Evolutionary conservation across 768 basidiomycete genomes (phyloP), one percentile per base, ranked within the genome.

Genomic region (Mycena indigotica): DNA sequence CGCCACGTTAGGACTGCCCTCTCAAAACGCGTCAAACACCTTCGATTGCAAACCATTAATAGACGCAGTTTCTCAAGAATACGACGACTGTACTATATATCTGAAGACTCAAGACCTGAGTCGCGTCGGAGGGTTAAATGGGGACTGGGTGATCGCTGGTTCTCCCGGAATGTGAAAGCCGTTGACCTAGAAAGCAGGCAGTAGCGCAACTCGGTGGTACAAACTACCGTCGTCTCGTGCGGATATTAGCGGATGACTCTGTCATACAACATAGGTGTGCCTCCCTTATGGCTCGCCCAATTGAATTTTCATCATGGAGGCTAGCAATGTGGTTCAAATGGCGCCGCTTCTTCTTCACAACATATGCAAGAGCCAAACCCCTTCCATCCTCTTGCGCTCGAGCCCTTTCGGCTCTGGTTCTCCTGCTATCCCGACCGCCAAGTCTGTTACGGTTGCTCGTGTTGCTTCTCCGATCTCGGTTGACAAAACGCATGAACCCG

Each of bases 401-500:
- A 85, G 82, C 57, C 85, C 88, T 4, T 87, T 88, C 63, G 86
- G 86, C 15, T 77, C 81, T 10, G 72, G 75, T 4, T 72, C 75
- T 53, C 87, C 87, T 26, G 71, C 78, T 6, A 75, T 94, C 26
- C 92, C 93, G 2, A 82, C 72, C 19, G 94, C 93, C 5, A 76
- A 74, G 52, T 75, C 82, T 1, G 73, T 95, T 21, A 90, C 88
- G 1, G 76, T 97, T 51, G 89, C 92, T 2, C 84, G 91, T n/a
- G 77, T 97, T 5, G 84, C 89, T 0, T 91, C 92, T 0, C 86
- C 91, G 1, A 72, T 85, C 53, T 85, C 90, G 1, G 84, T 79
- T 13, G 82, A 84, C 68, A 83, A 84, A 40, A 68, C 72, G 28
- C 88, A 88, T 66, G 89, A 93, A 66, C 66, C 77, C 0, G 66